Evolutionary conservation across 192 early-diverging fungal genomes (phyloP).

Genomic region (Podila epicladia): DNA sequence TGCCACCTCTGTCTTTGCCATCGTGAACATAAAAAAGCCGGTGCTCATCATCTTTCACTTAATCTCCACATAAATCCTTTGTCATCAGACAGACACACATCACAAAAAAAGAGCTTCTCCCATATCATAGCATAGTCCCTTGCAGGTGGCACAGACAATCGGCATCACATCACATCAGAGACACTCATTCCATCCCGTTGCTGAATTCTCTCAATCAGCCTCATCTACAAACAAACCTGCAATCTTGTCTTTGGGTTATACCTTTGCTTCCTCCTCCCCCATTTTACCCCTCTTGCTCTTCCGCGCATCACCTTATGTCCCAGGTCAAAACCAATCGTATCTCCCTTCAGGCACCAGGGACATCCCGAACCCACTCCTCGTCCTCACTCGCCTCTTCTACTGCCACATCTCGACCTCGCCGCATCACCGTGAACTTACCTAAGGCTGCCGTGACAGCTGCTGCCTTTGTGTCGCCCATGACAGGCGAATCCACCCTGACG

Average conservation of each 20-base stretch:
- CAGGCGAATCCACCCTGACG: conserved; percentile 14
- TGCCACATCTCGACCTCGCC: conserved; percentile 8
- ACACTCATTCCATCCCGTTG: no score
- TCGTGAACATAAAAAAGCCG: neutral
- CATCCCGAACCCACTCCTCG: conserved; percentile 16
- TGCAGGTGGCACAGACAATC: no score
- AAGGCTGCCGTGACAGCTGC: conserved; percentile 14
- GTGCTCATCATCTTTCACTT: neutral
- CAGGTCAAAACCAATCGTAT: conserved; percentile 10
- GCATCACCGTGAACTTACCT: conserved; percentile 32
- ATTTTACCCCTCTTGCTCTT: no score
- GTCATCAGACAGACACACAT: neutral
- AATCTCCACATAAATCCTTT: neutral
- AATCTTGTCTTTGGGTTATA: no score
- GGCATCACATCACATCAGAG: no score
- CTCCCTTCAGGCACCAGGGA: conserved; percentile 7
- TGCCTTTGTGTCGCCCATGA: conserved; percentile 11
- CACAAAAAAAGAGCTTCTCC: no score
- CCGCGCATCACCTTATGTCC: neutral
- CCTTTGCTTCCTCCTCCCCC: no score
- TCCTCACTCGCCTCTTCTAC: neutral
- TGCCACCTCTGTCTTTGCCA: neutral
- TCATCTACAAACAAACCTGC: no score
- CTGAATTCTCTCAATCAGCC: no score
- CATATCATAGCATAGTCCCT: no score